Conservation (phyloP, 768 basidiomycete species). For the Boletus rex-veris region DNA sequence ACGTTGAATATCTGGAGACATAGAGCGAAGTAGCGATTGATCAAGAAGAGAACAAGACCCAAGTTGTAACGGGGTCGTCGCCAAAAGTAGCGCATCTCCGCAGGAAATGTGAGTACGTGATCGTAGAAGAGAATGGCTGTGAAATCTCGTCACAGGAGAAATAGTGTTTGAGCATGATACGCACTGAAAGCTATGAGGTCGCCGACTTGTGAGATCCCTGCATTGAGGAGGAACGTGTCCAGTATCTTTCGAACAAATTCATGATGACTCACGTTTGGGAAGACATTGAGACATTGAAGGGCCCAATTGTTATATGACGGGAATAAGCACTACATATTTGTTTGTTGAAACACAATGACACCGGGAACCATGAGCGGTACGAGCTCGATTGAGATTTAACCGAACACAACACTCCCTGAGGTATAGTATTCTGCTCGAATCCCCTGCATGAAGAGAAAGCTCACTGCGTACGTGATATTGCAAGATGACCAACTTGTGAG, state of each 20-base stretch:
- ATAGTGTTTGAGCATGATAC: neutral
- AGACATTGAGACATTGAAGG: constrained; percentile 2
- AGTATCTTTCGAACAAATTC: no score
- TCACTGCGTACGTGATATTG: no score
- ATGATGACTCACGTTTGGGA: neutral
- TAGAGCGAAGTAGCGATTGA: constrained; percentile 42
- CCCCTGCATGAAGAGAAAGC: neutral
- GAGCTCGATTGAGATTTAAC: neutral
- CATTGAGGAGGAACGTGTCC: neutral
- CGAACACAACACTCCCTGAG: no score
- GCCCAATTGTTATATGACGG: neutral
- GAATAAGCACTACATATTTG: neutral
- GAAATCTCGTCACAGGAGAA: neutral
- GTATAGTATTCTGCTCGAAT: neutral
- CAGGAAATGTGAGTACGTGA: constrained; percentile 41
- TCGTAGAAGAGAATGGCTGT: constrained; percentile 40
- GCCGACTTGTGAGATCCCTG: neutral
- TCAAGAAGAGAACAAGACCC: constrained; percentile 37
- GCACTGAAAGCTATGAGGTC: constrained; percentile 5
- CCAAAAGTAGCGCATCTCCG: constrained; percentile 48
- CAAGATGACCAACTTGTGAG: no score
- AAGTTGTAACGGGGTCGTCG: constrained; percentile 26
- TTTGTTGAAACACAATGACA: no score
- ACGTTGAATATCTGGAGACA: constrained; percentile 38
- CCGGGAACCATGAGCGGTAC: no score